phyloP scores from a whole-genome alignment of 352 stramenopile species.

The Pythium sp. region DNA sequence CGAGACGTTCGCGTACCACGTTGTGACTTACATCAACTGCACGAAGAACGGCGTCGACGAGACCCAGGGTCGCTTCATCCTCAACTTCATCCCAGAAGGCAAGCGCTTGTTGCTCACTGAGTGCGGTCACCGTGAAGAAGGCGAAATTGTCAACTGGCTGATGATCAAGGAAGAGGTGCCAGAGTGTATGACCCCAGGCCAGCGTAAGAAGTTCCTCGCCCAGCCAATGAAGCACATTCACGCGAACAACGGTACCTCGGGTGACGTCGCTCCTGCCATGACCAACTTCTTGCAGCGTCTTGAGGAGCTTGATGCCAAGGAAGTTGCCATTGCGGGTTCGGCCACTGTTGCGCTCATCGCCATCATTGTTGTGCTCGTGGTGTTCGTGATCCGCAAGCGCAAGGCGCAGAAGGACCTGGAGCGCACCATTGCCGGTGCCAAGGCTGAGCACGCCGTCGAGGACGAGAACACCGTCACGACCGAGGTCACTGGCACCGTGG shows the following conservation, averaged over 20 bases:
- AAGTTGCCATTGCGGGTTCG: slow-evolving; percentile 65
- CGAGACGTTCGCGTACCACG: slow-evolving; percentile 73
- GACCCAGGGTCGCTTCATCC: slow-evolving; percentile 74
- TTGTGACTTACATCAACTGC: slow-evolving; percentile 85
- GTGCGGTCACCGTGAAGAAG: slow-evolving; percentile 79
- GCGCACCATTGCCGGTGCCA: slow-evolving; percentile 77
- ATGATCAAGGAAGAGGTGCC: slow-evolving; percentile 79
- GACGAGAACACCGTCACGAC: slow-evolving; percentile 55
- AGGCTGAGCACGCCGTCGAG: slow-evolving; percentile 71
- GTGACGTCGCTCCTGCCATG: slow-evolving; percentile 37
- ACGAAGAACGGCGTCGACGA: slow-evolving; percentile 71
- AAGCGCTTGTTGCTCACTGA: slow-evolving; percentile 77
- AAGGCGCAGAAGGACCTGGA: slow-evolving; percentile 79
- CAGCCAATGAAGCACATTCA: slow-evolving; percentile 89
- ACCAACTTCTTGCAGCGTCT: slow-evolving; percentile 70
- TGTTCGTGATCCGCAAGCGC: slow-evolving; percentile 75
- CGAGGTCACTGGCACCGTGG: slow-evolving; percentile 58
- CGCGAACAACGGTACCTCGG: slow-evolving; percentile 54
- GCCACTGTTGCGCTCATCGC: slow-evolving; percentile 61
- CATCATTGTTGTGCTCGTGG: slow-evolving; percentile 57
- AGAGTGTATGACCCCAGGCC: slow-evolving; percentile 75
- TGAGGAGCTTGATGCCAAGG: slow-evolving; percentile 58
- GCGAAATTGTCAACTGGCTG: slow-evolving; percentile 86
- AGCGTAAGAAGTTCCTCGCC: slow-evolving; percentile 78
- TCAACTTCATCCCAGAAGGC: slow-evolving; percentile 83